phyloP scores from a whole-genome alignment of 2,329 filamentous ascomycete species.

The Gnomoniopsis sp. region DNA sequence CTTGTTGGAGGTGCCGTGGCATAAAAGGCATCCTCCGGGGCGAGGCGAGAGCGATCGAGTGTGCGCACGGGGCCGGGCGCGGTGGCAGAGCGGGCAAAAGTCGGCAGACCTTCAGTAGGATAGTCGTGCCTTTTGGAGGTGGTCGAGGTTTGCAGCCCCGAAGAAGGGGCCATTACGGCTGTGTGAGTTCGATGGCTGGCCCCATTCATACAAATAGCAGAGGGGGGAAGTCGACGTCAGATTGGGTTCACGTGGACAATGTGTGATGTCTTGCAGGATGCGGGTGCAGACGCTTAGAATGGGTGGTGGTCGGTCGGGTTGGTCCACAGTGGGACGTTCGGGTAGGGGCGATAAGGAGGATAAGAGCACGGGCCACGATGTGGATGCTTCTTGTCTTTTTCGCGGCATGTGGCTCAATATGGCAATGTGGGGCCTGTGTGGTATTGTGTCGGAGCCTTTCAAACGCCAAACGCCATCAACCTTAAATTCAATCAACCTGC shows the following conservation, averaged over 20 bases:
- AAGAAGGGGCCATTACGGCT: conserved; percentile 28
- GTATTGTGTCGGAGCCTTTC: no score
- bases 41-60: conserved; percentile 63
- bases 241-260: neutral
- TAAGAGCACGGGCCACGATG: no score
- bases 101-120: conserved; percentile 20
- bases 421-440: no score
- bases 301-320: neutral
- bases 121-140: conserved; percentile 15
- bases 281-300: neutral
- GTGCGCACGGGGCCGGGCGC: conserved; percentile 30
- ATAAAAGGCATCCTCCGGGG: conserved; percentile 80
- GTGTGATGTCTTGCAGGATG: neutral
- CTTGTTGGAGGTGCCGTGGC: conserved; percentile 56
- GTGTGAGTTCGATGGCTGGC: conserved; percentile 1
- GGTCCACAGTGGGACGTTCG: no score
- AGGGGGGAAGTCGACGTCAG: neutral
- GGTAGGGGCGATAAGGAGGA: no score
- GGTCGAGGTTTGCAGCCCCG: conserved; percentile 26
- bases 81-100: conserved; percentile 38
- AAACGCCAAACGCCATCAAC: no score
- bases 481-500: no score
- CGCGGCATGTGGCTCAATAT: no score
- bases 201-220: conserved; percentile 9
- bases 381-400: no score